Percentiles rank a stretch among this genome's conserved stretches.
These are phyloP conservation scores for Pestalotiopsis sp. DNA, from an alignment of 2,329 filamentous ascomycete genomes.

Conservation along the genomic window DNA sequence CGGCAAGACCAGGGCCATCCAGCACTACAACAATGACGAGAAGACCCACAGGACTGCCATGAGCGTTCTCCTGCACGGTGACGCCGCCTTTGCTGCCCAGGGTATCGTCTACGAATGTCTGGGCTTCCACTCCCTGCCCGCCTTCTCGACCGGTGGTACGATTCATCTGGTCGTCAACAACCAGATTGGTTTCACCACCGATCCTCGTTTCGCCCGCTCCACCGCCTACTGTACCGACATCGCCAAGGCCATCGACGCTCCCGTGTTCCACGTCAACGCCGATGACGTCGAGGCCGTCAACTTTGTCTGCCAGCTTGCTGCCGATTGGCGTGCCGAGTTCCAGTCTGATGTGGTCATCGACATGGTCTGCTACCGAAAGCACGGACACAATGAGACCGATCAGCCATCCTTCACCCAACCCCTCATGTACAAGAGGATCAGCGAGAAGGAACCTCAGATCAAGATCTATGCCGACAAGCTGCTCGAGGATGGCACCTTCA, in stretches of 20 bases:
- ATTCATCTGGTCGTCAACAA: slow-evolving; percentile 99
- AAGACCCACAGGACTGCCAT: slow-evolving; percentile 86
- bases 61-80: slow-evolving; percentile 94
- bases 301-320: slow-evolving; percentile 95
- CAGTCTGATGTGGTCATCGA: slow-evolving; percentile 98
- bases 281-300: slow-evolving; percentile 98
- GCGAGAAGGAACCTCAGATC: slow-evolving; percentile 79
- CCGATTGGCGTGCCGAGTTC: slow-evolving; percentile 98
- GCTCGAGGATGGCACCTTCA: slow-evolving; percentile 90
- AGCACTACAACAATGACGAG: slow-evolving; percentile 99
- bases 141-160: slow-evolving; percentile 96
- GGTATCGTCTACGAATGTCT: slow-evolving; percentile 98
- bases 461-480: slow-evolving; percentile 93
- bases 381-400: slow-evolving; percentile 99
- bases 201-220: slow-evolving; percentile 94
- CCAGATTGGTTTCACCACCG: slow-evolving; percentile 99
- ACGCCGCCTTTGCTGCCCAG: slow-evolving; percentile 94
- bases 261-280: slow-evolving; percentile 98
- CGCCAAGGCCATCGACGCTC: slow-evolving; percentile 97
- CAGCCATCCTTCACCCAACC: slow-evolving; percentile 99
- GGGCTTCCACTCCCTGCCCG: slow-evolving; percentile 93
- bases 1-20: slow-evolving; percentile 95
- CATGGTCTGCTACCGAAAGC: slow-evolving; percentile 97
- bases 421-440: slow-evolving; percentile 98
- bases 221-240: slow-evolving; percentile 99